Evolutionary conservation across 306 rosid genomes (phyloP).

Genomic region (Astragalus membranaceus): DNA sequence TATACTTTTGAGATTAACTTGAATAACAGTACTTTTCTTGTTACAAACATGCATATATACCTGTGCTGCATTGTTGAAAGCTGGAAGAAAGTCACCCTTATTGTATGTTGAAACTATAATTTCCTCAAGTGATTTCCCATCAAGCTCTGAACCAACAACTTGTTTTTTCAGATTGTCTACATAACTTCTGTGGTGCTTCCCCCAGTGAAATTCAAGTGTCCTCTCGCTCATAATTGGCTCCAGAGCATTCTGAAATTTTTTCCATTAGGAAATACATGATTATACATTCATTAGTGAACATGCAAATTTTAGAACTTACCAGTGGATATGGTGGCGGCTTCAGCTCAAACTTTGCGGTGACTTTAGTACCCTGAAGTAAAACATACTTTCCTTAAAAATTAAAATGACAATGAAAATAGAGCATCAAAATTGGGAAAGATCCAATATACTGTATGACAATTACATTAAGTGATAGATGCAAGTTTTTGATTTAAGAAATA

Average conservation of each 20-base stretch:
- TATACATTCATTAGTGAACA: background rate
- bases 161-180: conserved; percentile 68
- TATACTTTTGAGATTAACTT: background rate
- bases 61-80: conserved; percentile 85
- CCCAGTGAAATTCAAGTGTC: conserved; percentile 78
- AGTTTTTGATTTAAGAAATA: too few species aligned
- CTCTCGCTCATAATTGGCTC: conserved; percentile 73
- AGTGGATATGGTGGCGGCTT: conserved; percentile 81
- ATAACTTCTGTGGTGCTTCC: conserved; percentile 74
- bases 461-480: too few species aligned
- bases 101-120: conserved; percentile 42
- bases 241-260: conserved; percentile 49
- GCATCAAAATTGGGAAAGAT: too few species aligned
- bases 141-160: conserved; percentile 60
- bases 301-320: conserved; percentile 35
- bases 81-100: conserved; percentile 70
- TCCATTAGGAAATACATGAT: background rate
- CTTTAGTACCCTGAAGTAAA: conserved; percentile 33
- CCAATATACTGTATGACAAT: too few species aligned
- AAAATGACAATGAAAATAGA: too few species aligned
- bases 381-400: background rate
- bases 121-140: conserved; percentile 46
- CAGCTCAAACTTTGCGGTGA: conserved; percentile 55
- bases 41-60: conserved; percentile 18
- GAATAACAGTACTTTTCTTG: background rate